Evolutionary conservation across 1,284 basidiomycete species (phyloP).

Genomic region (Naganishia liquefaciens): DNA sequence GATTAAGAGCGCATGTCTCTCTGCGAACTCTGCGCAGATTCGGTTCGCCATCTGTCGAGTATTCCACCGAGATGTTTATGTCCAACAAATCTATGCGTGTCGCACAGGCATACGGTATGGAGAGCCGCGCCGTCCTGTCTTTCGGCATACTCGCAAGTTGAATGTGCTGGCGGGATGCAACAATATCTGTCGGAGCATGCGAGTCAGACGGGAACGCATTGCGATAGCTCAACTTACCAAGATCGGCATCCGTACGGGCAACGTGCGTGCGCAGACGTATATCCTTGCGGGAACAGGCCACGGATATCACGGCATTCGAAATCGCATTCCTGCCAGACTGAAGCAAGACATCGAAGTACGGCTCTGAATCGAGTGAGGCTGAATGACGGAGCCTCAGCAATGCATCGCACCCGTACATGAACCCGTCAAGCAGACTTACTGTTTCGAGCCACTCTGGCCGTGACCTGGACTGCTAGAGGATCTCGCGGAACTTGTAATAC

Average conservation of each 20-base stretch:
- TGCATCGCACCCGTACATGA: not conserved
- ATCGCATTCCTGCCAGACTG: constrained; percentile 16
- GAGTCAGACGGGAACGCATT: not conserved
- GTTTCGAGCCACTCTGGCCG: constrained; percentile 13
- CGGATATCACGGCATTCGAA: not conserved
- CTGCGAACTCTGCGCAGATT: constrained; percentile 18
- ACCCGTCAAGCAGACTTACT: constrained; percentile 1
- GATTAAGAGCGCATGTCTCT: constrained; percentile 40
- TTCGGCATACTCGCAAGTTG: constrained; percentile 1
- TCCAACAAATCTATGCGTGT: constrained; percentile 15
- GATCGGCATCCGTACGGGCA: not conserved
- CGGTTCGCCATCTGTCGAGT: constrained; percentile 9
- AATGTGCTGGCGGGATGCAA: constrained; percentile 5
- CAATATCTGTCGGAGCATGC: not conserved
- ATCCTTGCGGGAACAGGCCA: constrained; percentile 11
- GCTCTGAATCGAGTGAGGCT: constrained; percentile 15
- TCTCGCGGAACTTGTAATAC: constrained; percentile 9
- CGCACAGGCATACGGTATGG: constrained; percentile 26
- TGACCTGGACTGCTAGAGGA: constrained; percentile 4
- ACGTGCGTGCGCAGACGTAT: constrained; percentile 17
- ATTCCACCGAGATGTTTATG: constrained; percentile 29
- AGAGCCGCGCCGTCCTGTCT: constrained; percentile 1
- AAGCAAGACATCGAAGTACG: constrained; percentile 17
- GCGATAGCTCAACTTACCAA: not conserved
- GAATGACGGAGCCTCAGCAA: not conserved